These are phyloP conservation scores for Hondaea fermentalgiana DNA, from an alignment of 108 stramenopile species.

Conservation along the genomic window DNA sequence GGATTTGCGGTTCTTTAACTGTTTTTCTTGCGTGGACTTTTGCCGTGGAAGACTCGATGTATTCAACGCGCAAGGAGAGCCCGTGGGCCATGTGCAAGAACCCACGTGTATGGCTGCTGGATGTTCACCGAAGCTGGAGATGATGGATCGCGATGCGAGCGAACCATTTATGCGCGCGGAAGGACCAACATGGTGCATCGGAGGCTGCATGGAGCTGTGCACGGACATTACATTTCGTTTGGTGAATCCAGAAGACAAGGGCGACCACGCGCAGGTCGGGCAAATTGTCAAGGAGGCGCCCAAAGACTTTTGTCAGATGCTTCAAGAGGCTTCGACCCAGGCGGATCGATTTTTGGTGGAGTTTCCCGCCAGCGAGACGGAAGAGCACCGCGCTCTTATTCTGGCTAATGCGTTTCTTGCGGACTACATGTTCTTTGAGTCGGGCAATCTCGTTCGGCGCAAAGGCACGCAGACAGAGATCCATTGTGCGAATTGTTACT, in stretches of 20 bases:
- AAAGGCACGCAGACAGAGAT: neutral
- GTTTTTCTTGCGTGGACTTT: neutral
- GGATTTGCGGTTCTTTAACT: neutral
- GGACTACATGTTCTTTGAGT: neutral
- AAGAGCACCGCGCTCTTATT: neutral
- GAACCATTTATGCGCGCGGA: neutral
- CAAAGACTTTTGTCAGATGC: neutral
- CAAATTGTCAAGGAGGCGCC: neutral
- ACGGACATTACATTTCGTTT: neutral
- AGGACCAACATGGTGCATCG: neutral
- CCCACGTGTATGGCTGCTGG: neutral
- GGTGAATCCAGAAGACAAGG: neutral
- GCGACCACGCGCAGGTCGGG: neutral
- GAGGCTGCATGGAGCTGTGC: neutral
- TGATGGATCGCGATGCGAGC: neutral
- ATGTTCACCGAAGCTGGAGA: neutral
- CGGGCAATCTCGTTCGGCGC: neutral
- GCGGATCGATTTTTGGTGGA: neutral
- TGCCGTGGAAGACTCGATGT: neutral
- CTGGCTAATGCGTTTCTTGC: neutral
- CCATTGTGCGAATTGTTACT: neutral
- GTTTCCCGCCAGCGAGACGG: neutral
- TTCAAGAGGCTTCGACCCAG: neutral
- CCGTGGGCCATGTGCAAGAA: neutral
- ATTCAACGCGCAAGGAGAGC: neutral